phyloP scores from a whole-genome alignment of 352 stramenopile genomes.

The Lagenidium sp. region DNA sequence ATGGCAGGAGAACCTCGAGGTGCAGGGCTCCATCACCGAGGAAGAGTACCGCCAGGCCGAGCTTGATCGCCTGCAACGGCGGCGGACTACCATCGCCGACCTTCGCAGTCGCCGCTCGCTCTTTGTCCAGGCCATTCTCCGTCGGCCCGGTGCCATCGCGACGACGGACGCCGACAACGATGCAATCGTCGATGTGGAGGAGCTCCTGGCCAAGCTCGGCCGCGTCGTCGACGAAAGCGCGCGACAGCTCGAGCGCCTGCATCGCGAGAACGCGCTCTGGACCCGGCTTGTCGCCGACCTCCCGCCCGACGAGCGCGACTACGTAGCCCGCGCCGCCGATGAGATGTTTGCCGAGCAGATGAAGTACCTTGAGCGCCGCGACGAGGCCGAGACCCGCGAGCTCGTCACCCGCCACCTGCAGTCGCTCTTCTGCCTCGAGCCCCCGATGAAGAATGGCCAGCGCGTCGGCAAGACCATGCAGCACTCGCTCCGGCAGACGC shows the following conservation, averaged over 20 bases:
- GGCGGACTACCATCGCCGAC: not conserved
- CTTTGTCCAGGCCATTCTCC: not conserved
- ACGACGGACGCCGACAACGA: not conserved
- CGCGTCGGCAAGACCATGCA: conserved; percentile 26
- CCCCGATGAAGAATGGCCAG: conserved; percentile 28
- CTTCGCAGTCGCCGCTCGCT: conserved; percentile 4
- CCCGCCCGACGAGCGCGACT: conserved; percentile 31
- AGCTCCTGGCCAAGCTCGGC: conserved; percentile 35
- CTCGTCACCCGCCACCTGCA: conserved; percentile 34
- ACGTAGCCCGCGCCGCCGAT: conserved; percentile 37
- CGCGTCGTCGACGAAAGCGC: conserved; percentile 27
- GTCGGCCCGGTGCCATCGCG: not conserved
- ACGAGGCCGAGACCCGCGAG: conserved; percentile 17
- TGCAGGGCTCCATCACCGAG: conserved; percentile 8
- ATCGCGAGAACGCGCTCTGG: conserved; percentile 17
- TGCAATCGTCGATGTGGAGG: conserved; percentile 3
- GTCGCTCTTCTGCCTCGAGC: conserved; percentile 21
- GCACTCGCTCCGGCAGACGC: conserved; percentile 38
- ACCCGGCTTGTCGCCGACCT: conserved; percentile 30
- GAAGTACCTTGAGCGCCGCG: conserved; percentile 47
- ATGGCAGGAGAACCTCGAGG: conserved; percentile 12
- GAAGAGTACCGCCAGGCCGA: conserved; percentile 10
- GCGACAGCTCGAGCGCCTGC: conserved; percentile 9
- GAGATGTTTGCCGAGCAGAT: conserved; percentile 55
- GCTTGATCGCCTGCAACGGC: conserved; percentile 6